Evolutionary conservation across 495 filamentous ascomycete species (phyloP).

Genomic region (Aspergillus campestris): DNA sequence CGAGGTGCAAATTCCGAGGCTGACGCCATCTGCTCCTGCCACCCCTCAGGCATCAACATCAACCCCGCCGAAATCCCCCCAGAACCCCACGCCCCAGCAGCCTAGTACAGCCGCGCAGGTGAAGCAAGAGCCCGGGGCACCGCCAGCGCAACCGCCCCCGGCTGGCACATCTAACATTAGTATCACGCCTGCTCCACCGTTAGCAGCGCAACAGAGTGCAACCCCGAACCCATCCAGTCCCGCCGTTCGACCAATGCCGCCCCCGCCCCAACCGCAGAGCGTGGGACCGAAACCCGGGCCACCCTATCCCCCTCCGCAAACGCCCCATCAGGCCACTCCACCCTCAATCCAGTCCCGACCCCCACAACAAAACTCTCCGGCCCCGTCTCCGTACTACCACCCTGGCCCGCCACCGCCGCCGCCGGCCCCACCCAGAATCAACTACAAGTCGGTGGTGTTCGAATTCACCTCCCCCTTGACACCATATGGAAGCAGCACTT

Average conservation of each 20-base stretch:
- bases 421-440: constrained; percentile 33
- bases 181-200: constrained; percentile 16
- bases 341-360: constrained; percentile 34
- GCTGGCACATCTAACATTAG: constrained; percentile 13
- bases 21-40: constrained; percentile 25
- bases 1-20: constrained; percentile 19
- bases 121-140: constrained; percentile 27
- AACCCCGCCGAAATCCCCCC: constrained; percentile 13
- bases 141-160: constrained; percentile 8
- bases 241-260: constrained; percentile 3
- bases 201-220: constrained; percentile 7
- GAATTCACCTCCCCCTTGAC: constrained; percentile 59
- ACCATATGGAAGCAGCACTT: constrained; percentile 39
- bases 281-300: constrained; percentile 21
- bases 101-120: constrained; percentile 13
- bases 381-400: constrained; percentile 27
- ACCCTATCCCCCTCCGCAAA: constrained; percentile 23
- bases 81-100: constrained; percentile 13
- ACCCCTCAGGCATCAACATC: constrained; percentile 13
- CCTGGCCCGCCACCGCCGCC: constrained; percentile 19
- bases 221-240: constrained; percentile 5
- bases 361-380: constrained; percentile 25
- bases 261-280: constrained; percentile 14
- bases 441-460: constrained; percentile 68
- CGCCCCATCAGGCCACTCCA: constrained; percentile 23